These are phyloP conservation scores for Thermomucor indicae-seudaticae DNA, from an alignment of 371 early-diverging fungal genomes.

Conservation along the genomic window DNA sequence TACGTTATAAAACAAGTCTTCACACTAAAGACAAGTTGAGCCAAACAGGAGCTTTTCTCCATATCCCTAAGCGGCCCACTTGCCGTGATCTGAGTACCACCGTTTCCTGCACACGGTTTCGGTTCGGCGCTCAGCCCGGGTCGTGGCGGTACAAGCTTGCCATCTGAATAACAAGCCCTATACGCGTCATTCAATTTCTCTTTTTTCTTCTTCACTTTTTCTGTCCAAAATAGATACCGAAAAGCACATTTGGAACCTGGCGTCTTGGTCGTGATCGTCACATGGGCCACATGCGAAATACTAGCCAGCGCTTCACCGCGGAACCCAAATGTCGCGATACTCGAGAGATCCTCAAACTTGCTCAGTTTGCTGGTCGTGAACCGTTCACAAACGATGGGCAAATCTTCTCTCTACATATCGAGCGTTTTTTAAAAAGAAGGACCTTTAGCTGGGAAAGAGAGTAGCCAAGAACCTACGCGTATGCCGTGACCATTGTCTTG, in stretches of 20 bases:
- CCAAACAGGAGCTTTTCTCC: neutral
- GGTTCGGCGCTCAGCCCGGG: slow-evolving; percentile 73
- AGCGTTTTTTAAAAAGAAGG: neutral
- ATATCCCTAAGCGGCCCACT: neutral
- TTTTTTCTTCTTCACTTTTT: too few species aligned
- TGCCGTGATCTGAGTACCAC: slow-evolving; percentile 88
- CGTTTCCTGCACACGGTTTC: slow-evolving; percentile 89
- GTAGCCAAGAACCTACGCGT: slow-evolving; percentile 30
- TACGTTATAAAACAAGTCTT: slow-evolving; percentile 92
- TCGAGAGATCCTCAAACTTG: slow-evolving; percentile 81
- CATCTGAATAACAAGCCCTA: slow-evolving; percentile 83
- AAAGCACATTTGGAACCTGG: slow-evolving; percentile 80
- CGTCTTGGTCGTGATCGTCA: slow-evolving; percentile 87
- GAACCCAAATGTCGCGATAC: slow-evolving; percentile 95
- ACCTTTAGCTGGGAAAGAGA: neutral
- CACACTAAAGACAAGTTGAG: slow-evolving; percentile 47
- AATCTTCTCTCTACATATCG: slow-evolving; percentile 59
- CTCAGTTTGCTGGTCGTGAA: slow-evolving; percentile 96
- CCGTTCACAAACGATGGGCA: slow-evolving; percentile 86
- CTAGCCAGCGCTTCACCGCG: slow-evolving; percentile 99
- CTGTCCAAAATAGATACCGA: slow-evolving; percentile 33
- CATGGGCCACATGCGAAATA: slow-evolving; percentile 90
- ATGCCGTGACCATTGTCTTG: slow-evolving; percentile 98
- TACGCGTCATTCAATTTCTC: too few species aligned
- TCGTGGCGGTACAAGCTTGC: slow-evolving; percentile 68